Conservation (phyloP, 345 rosid genomes). For the Eucalyptus cloeziana region DNA sequence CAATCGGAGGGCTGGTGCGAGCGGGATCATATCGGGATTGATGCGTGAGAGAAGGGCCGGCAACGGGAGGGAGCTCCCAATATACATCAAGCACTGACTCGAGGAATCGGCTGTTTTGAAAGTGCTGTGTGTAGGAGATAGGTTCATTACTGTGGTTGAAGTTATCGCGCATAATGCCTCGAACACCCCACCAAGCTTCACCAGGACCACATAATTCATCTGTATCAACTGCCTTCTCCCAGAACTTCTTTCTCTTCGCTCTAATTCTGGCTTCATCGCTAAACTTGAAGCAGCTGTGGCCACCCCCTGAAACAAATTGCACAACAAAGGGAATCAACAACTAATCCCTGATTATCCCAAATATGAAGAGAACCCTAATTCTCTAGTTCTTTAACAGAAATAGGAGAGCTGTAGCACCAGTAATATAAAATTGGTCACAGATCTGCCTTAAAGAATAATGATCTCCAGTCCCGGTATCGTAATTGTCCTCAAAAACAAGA, state of each 20-base stretch:
- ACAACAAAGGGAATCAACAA: background rate
- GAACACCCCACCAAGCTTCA: conserved; percentile 98
- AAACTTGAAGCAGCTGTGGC: conserved; percentile 89
- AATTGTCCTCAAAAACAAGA: conserved; percentile 96
- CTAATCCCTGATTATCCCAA: background rate
- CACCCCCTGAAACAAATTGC: conserved; percentile 57
- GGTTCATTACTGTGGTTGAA: conserved; percentile 69
- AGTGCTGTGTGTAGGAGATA: conserved; percentile 64
- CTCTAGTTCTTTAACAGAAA: background rate
- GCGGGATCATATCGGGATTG: conserved; percentile 92
- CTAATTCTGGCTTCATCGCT: conserved; percentile 89
- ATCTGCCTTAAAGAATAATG: conserved; percentile 97
- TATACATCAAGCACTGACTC: conserved; percentile 82
- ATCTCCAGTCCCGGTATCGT: conserved; percentile 98
- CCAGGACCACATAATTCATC: conserved; percentile 74
- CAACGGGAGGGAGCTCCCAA: conserved; percentile 95
- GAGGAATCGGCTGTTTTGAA: conserved; percentile 71
- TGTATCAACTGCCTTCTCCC: conserved; percentile 87
- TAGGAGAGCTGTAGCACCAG: conserved; percentile 26
- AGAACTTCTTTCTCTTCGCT: conserved; percentile 71
- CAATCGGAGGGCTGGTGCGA: conserved; percentile 59
- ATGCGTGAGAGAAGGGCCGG: conserved; percentile 97
- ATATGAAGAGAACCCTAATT: background rate
- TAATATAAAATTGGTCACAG: conserved; percentile 83
- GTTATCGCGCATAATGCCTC: conserved; percentile 83